Evolutionary conservation across 352 stramenopile species (phyloP), one percentile per base, ranked within the genome.

Genomic region (Pseudoperonospora humuli): DNA sequence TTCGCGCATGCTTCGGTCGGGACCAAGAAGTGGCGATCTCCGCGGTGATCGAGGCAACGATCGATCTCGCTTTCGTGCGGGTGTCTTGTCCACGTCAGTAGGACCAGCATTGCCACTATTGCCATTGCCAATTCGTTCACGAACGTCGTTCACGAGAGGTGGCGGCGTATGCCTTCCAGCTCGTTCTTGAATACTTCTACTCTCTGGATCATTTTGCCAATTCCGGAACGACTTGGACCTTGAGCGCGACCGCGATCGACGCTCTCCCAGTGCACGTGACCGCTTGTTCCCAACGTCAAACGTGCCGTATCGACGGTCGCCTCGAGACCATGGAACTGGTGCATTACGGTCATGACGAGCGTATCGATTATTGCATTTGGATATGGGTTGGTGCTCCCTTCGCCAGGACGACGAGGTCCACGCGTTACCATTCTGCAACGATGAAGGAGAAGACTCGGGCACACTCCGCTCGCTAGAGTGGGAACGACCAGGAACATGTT

Each of bases 401-500:
- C 39, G 58, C 49, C 48, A 50, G 9, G 29, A 34, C 19, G 54
- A 40, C 8, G 44, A 52, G 13, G 37, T 57, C 19, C 40, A 37
- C 15, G 48, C 33, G 5, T 39, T 64, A 10, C 34, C 45, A 39
- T 45, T 56, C 19, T 60, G 43, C 21, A 41, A 57, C 7, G 21
- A 53, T 19, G 41, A 13, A 35, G 58, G 54, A 0, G 48, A 67
- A 39, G 48, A 21, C 10, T 53, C 45, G 5, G 50, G 49, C 7
- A 19, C 19, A 51, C 9, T 57, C 34, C 56, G 37, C 6, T 76
- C 68, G n/a, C 15, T 75, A 10, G 67, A 75, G 20, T 15, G 55
- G 19, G 68, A 76, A 19, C 63, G 50, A 21, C 33, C 35, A 27
- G 63, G 53, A 0, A 28, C 37, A 19, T 4, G 7, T 5, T 57